Evolutionary conservation across 164 flowering plant species (phyloP).

Genomic region (Berberis vulgaris): DNA sequence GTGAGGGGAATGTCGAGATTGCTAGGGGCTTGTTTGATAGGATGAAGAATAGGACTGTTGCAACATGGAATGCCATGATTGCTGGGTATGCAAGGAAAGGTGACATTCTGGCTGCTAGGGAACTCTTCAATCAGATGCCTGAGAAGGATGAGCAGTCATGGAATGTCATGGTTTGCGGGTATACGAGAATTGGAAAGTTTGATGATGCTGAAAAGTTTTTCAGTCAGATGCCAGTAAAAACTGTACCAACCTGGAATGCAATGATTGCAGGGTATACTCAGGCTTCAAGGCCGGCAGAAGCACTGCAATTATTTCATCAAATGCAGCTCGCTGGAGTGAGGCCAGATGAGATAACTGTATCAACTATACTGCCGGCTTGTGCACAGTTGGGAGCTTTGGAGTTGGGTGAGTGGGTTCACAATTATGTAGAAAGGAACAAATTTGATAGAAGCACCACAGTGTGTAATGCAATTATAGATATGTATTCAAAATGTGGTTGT

Average conservation of each 20-base stretch:
- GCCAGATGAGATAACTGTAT: constrained; percentile 18
- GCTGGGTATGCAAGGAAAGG: constrained; percentile 17
- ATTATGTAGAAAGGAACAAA: constrained; percentile 10
- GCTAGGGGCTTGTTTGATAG: constrained; percentile 18
- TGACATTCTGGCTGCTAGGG: constrained; percentile 7
- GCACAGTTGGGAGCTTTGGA: constrained; percentile 21
- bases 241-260: constrained; percentile 22
- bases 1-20: constrained; percentile 6
- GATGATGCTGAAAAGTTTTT: constrained; percentile 15
- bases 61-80: constrained; percentile 26
- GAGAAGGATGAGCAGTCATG: constrained; percentile 23
- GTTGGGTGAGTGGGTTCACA: constrained; percentile 21
- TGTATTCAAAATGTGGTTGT: constrained; percentile 23
- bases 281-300: constrained; percentile 20
- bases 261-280: constrained; percentile 17
- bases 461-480: constrained; percentile 20
- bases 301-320: constrained; percentile 12
- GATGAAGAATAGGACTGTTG: constrained; percentile 15
- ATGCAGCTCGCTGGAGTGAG: constrained; percentile 19
- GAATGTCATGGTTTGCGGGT: constrained; percentile 28
- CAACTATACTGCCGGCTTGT: constrained; percentile 20
- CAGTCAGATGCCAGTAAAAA: constrained; percentile 15
- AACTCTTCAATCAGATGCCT: constrained; percentile 22
- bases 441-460: constrained; percentile 11
- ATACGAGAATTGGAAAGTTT: constrained; percentile 15